Evolutionary conservation across 352 stramenopile species (phyloP).

Genomic region (Phytophthora pistaciae): DNA sequence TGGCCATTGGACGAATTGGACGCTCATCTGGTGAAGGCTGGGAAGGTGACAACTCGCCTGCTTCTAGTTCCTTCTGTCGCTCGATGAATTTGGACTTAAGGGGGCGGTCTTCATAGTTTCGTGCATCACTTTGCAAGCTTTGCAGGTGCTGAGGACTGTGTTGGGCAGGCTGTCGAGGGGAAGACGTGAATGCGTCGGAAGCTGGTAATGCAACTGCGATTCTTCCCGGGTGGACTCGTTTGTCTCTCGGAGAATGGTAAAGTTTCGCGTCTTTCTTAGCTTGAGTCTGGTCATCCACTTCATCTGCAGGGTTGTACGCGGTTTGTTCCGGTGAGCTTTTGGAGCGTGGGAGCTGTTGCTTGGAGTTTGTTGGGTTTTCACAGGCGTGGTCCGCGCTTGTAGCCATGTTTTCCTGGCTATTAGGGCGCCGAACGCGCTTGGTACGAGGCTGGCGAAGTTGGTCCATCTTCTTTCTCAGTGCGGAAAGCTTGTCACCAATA

Average conservation of each 20-base stretch:
- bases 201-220: background rate
- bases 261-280: constrained; percentile 1
- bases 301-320: constrained; percentile 4
- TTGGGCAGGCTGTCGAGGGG: constrained; percentile 17
- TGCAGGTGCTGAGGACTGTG: constrained; percentile 57
- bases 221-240: constrained; percentile 12
- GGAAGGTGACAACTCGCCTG: background rate
- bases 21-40: constrained; percentile 42
- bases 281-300: constrained; percentile 12
- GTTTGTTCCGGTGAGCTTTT: constrained; percentile 29
- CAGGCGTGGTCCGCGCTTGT: background rate
- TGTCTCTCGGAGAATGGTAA: constrained; percentile 14
- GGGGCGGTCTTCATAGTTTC: constrained; percentile 39
- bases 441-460: constrained; percentile 54
- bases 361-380: background rate
- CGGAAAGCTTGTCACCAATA: constrained; percentile 59
- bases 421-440: constrained; percentile 36
- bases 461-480: constrained; percentile 70
- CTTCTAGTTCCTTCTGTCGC: constrained; percentile 14
- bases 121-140: constrained; percentile 45
- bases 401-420: constrained; percentile 18
- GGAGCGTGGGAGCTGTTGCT: constrained; percentile 9
- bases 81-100: constrained; percentile 49
- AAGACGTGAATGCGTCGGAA: constrained; percentile 13
- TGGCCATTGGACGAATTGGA: constrained; percentile 45